Percentiles rank a stretch among this genome's conserved stretches.
Evolutionary conservation across 2,329 filamentous ascomycete genomes (phyloP).

Genomic region (Fonsecaea multimorphosa): DNA sequence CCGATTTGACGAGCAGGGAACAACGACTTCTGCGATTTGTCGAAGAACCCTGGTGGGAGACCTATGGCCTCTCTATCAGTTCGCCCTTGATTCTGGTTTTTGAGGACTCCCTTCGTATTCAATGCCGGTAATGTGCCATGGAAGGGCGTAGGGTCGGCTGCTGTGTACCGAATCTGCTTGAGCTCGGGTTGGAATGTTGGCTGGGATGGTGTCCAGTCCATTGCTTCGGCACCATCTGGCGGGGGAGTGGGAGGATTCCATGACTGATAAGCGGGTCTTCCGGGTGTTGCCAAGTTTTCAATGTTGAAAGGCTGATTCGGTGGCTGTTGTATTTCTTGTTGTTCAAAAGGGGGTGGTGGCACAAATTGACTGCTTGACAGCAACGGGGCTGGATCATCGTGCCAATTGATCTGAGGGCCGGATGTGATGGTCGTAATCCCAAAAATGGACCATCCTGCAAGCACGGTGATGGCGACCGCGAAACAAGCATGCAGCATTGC

Average conservation of each 20-base stretch:
- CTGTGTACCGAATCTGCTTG: constrained; percentile 42
- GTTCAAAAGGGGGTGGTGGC: constrained; percentile 19
- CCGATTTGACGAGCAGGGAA: constrained; percentile 43
- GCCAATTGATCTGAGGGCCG: constrained; percentile 48
- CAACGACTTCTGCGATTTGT: constrained; percentile 49
- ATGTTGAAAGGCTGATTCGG: constrained; percentile 42
- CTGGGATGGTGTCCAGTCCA: constrained; percentile 60
- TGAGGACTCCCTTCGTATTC: constrained; percentile 50
- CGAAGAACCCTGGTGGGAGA: constrained; percentile 45
- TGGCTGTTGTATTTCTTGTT: constrained; percentile 3
- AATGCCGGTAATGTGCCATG: constrained; percentile 51
- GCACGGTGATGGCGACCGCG: constrained; percentile 48
- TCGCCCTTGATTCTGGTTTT: constrained; percentile 44
- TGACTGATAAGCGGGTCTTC: constrained; percentile 42
- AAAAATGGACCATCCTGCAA: constrained; percentile 47
- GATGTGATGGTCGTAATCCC: constrained; percentile 49
- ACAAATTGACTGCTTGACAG: constrained; percentile 34
- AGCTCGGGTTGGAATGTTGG: constrained; percentile 32
- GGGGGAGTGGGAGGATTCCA: constrained; percentile 48
- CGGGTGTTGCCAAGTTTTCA: constrained; percentile 37
- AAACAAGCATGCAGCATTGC: constrained; percentile 44
- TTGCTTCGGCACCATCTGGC: constrained; percentile 47
- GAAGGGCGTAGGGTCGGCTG: constrained; percentile 50
- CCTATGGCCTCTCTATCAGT: constrained; percentile 36
- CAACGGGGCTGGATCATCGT: constrained; percentile 31